A percentile compares a stretch with the other conserved stretches of the same genome.
Conservation (phyloP, 768 basidiomycete species). For the Suillus discolor region DNA sequence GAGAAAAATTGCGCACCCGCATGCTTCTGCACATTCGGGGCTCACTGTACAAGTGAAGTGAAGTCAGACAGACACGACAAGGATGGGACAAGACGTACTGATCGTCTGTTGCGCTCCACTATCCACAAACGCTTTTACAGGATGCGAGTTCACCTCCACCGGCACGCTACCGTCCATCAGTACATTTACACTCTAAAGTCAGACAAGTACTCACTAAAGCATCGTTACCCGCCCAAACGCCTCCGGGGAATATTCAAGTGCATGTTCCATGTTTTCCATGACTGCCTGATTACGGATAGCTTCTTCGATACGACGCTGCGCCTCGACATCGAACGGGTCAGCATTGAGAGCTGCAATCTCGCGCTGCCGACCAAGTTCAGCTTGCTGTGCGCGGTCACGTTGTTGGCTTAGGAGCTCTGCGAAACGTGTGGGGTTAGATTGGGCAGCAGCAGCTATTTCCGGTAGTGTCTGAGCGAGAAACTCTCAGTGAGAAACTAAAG, state of each 20-base stretch:
- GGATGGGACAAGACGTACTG: conserved; percentile 54
- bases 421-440: conserved; percentile 70
- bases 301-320: conserved; percentile 92
- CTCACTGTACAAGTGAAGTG: conserved; percentile 59
- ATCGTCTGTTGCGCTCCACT: conserved; percentile 97
- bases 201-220: conserved; percentile 76
- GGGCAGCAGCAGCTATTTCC: conserved; percentile 75
- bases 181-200: neutral
- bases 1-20: conserved; percentile 60
- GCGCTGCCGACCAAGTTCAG: conserved; percentile 58
- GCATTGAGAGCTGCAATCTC: conserved; percentile 75
- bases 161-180: conserved; percentile 58
- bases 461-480: conserved; percentile 66
- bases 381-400: conserved; percentile 52
- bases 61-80: neutral
- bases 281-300: conserved; percentile 88
- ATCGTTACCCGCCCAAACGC: conserved; percentile 93
- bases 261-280: conserved; percentile 90
- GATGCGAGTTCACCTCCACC: conserved; percentile 88
- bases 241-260: conserved; percentile 92
- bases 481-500: neutral
- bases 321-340: conserved; percentile 90
- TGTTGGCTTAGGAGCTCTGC: conserved; percentile 69
- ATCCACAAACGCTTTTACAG: conserved; percentile 96
- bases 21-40: conserved; percentile 88